Conservation (phyloP, 1,139 yeast species). For the Yamadazyma spencermartinsiae region DNA sequence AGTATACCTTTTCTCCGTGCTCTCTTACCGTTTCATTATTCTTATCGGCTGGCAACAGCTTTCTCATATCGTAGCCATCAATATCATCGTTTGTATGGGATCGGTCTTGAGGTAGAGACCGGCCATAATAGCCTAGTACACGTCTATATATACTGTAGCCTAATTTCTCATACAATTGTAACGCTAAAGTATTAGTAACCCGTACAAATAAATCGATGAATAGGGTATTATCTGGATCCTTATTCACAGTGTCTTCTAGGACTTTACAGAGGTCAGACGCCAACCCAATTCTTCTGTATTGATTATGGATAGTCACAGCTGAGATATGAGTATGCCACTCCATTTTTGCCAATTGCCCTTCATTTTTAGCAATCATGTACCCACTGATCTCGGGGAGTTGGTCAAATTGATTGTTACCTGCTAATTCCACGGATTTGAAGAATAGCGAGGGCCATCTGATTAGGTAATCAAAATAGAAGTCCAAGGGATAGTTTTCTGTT, state of each 20-base stretch:
- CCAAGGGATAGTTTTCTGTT: constrained; percentile 86
- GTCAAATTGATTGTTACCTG: constrained; percentile 18
- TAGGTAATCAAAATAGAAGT: constrained; percentile 82
- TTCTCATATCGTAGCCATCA: constrained; percentile 90
- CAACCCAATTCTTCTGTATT: constrained; percentile 79
- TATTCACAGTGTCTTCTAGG: constrained; percentile 67
- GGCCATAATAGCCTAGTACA: constrained; percentile 86
- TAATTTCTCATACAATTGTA: constrained; percentile 76
- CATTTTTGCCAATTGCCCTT: constrained; percentile 61
- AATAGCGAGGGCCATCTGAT: constrained; percentile 86
- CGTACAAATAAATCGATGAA: constrained; percentile 91
- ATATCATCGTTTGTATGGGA: constrained; percentile 56
- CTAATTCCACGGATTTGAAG: constrained; percentile 63
- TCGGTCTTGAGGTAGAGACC: constrained; percentile 45
- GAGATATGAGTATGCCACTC: constrained; percentile 98
- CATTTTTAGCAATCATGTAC: constrained; percentile 96
- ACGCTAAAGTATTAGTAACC: constrained; percentile 78
- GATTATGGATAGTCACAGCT: constrained; percentile 87
- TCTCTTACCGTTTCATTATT: constrained; percentile 51
- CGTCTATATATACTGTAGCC: constrained; percentile 86
- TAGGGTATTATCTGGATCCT: constrained; percentile 68
- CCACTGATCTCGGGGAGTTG: constrained; percentile 52
- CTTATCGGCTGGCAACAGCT: constrained; percentile 57
- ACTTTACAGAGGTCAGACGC: constrained; percentile 78
- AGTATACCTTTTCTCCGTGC: constrained; percentile 59